Percentiles rank a stretch among this genome's conserved stretches.
These are phyloP conservation scores for Thamnidium elegans DNA, from an alignment of 192 early-diverging fungal genomes.

Conservation along the genomic window DNA sequence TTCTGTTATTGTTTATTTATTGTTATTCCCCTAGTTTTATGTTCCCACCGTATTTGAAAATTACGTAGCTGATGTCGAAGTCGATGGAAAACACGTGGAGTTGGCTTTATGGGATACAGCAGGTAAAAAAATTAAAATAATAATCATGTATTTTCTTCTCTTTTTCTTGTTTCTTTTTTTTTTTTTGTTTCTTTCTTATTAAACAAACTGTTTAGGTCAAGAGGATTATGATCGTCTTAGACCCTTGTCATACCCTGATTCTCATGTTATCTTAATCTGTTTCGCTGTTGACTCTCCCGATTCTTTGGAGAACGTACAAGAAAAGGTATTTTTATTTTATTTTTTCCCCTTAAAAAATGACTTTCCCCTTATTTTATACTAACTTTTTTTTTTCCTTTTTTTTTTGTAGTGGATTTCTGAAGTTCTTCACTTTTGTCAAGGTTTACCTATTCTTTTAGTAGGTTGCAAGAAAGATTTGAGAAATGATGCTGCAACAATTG, in stretches of 20 bases:
- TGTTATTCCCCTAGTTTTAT: slow-evolving; percentile 43
- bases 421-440: slow-evolving; percentile 82
- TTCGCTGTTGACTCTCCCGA: slow-evolving; percentile 84
- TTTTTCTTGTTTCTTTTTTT: not conserved
- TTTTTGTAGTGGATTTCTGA: slow-evolving; percentile 80
- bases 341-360: not conserved
- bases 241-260: slow-evolving; percentile 88
- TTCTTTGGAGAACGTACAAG: slow-evolving; percentile 79
- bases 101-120: slow-evolving; percentile 97
- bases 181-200: slow-evolving; percentile 11
- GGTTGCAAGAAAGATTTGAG: slow-evolving; percentile 89
- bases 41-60: slow-evolving; percentile 96
- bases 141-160: too few species aligned
- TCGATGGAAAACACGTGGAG: slow-evolving; percentile 83
- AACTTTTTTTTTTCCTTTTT: too few species aligned
- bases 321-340: slow-evolving; percentile 42
- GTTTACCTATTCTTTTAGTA: slow-evolving; percentile 82
- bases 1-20: not conserved
- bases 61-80: slow-evolving; percentile 85
- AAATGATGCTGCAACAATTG: slow-evolving; percentile 74
- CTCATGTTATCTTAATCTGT: slow-evolving; percentile 91
- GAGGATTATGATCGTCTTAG: slow-evolving; percentile 97
- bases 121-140: slow-evolving; percentile 13
- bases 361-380: not conserved
- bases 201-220: slow-evolving; percentile 56